Percentiles rank a stretch among this genome's conserved stretches.
Evolutionary conservation across 163 green algal genomes (phyloP).

Genomic region (Picocystis sp.): DNA sequence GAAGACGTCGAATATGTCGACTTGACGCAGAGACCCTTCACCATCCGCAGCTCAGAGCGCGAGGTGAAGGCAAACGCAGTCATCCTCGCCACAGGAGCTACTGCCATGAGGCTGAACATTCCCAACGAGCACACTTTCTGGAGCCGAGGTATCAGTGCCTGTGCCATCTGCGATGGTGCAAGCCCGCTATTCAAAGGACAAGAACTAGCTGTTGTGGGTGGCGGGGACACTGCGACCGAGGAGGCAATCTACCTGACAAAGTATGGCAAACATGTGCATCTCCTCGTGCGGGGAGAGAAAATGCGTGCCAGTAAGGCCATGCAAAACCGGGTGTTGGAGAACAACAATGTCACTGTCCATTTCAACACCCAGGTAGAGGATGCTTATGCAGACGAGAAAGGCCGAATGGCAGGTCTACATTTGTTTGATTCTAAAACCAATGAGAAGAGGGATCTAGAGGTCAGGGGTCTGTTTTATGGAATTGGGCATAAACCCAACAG

Average conservation of each 20-base stretch:
- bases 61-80: conserved; percentile 52
- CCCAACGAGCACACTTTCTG: conserved; percentile 81
- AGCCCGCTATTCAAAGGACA: conserved; percentile 71
- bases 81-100: conserved; percentile 94
- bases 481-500: conserved; percentile 95
- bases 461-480: conserved; percentile 77
- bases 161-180: conserved; percentile 93
- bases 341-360: conserved; percentile 55
- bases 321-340: conserved; percentile 42
- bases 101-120: conserved; percentile 66
- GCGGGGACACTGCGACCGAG: conserved; percentile 85
- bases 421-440: conserved; percentile 35
- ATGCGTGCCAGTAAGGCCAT: conserved; percentile 85
- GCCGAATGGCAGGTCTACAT: conserved; percentile 40
- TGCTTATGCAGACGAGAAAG: conserved; percentile 40
- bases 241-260: conserved; percentile 98
- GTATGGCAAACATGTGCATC: conserved; percentile 82
- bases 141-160: conserved; percentile 83
- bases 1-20: conserved; percentile 92
- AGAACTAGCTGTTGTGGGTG: conserved; percentile 86
- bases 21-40: conserved; percentile 60
- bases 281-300: conserved; percentile 62
- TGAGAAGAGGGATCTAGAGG: conserved; percentile 32
- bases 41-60: conserved; percentile 41
- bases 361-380: conserved; percentile 72